Conservation (phyloP, 148 eudicot genomes). For the Polygonum maritimum region DNA sequence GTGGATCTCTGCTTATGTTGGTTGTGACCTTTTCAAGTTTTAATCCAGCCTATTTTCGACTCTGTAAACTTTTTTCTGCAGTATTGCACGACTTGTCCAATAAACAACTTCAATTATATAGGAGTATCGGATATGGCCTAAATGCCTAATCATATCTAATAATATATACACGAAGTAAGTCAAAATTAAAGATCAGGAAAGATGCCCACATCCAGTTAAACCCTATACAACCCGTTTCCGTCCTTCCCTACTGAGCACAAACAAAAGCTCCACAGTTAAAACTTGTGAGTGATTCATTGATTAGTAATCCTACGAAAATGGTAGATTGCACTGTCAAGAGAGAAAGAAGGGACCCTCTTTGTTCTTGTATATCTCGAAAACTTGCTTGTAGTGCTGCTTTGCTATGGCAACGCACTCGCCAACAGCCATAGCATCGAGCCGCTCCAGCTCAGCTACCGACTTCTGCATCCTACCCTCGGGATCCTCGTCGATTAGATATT, state of each 20-base stretch:
- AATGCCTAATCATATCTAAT: too few species aligned
- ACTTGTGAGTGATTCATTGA: too few species aligned
- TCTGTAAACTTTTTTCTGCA: background rate
- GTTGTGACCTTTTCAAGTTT: background rate
- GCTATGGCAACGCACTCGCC: background rate
- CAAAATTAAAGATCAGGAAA: too few species aligned
- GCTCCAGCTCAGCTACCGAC: background rate
- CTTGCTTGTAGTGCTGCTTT: background rate
- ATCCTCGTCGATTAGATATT: background rate
- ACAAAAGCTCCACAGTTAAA: too few species aligned
- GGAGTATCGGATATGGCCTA: background rate
- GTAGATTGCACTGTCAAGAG: background rate
- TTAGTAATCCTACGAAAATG: background rate
- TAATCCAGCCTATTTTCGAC: background rate
- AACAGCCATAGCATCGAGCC: background rate
- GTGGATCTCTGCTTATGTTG: background rate
- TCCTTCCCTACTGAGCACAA: too few species aligned
- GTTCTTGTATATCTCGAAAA: background rate
- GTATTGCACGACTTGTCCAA: background rate
- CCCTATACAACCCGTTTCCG: too few species aligned
- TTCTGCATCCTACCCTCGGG: background rate
- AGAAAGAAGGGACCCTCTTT: background rate
- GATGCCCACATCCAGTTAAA: too few species aligned
- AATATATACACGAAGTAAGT: too few species aligned
- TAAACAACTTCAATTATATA: background rate